phyloP scores from a whole-genome alignment of 345 rosid species.

The Lepidium africanum region DNA sequence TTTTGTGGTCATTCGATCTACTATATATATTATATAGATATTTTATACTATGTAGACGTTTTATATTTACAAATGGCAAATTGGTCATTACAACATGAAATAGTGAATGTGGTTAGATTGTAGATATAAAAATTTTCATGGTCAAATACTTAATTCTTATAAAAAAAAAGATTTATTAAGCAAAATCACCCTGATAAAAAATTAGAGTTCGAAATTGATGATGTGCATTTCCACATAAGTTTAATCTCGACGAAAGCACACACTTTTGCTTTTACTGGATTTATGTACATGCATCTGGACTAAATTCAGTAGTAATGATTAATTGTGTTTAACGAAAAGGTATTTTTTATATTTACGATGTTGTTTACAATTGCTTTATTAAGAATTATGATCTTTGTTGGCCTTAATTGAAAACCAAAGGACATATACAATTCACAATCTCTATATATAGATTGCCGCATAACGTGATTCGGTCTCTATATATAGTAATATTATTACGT shows the following conservation, averaged over 20 bases:
- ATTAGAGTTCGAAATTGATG: neutral
- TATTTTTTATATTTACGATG: slow-evolving; percentile 2
- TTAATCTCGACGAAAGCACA: neutral
- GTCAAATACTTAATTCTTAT: no score
- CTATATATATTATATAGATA: no score
- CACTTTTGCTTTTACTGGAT: neutral
- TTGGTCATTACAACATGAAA: no score
- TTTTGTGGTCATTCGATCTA: no score
- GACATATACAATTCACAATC: neutral
- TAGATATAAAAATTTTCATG: no score
- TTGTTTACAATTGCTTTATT: neutral
- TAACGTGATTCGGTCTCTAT: neutral
- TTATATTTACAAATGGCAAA: no score
- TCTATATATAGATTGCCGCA: neutral
- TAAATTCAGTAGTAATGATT: neutral
- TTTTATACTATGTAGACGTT: no score
- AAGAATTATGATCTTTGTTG: neutral
- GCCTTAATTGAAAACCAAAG: neutral
- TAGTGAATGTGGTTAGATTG: no score
- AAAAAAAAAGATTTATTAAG: no score
- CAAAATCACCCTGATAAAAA: no score
- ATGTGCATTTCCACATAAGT: neutral
- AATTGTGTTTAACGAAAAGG: slow-evolving; percentile 6
- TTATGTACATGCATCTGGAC: slow-evolving; percentile 16
- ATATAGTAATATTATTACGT: no score